Evolutionary conservation across 2,329 filamentous ascomycete genomes (phyloP).

Genomic region (Apiospora marii): DNA sequence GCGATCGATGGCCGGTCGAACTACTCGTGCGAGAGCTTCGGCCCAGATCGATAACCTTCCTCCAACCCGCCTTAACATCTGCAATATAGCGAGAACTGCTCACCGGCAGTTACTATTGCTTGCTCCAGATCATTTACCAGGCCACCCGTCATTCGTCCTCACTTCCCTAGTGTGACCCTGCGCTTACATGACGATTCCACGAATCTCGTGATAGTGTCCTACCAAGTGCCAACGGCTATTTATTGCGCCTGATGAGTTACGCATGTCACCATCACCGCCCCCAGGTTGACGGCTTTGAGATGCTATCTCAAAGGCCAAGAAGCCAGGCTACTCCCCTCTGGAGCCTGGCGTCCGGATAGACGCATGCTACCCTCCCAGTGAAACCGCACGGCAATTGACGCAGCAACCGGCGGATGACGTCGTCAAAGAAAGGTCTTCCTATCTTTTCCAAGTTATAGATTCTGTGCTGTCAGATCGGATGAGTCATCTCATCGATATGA

Average conservation of each 20-base stretch:
- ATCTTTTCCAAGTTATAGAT: too few species aligned
- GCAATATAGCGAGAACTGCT: background rate
- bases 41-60: background rate
- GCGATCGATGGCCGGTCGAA: background rate
- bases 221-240: too few species aligned
- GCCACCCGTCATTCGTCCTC: background rate
- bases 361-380: background rate
- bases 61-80: background rate
- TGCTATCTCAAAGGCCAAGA: too few species aligned
- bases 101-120: background rate
- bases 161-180: background rate
- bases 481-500: background rate
- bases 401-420: background rate
- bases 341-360: background rate
- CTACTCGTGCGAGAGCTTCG: background rate
- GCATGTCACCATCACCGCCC: too few species aligned
- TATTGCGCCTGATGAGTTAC: too few species aligned
- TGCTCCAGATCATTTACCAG: background rate
- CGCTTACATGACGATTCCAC: background rate
- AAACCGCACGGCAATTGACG: background rate
- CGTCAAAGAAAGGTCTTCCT: background rate
- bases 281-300: too few species aligned
- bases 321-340: background rate
- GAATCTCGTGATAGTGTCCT: too few species aligned
- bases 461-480: background rate